Evolutionary conservation across 2,329 filamentous ascomycete species (phyloP).

Genomic region (Aspergillus persii): DNA sequence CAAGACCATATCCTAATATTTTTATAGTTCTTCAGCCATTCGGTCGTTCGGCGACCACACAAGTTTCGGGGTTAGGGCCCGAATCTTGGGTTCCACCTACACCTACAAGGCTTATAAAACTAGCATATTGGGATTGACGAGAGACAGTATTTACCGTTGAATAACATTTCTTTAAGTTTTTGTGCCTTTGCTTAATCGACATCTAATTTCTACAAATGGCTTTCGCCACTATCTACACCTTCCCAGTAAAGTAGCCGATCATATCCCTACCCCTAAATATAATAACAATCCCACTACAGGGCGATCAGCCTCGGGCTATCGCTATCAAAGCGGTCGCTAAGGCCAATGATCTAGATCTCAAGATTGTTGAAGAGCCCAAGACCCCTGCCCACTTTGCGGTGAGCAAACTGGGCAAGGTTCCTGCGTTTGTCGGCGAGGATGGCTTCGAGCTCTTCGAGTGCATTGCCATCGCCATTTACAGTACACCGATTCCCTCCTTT

Average conservation of each 20-base stretch:
- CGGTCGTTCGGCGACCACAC: not conserved
- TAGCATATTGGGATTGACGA: too few species aligned
- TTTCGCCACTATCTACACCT: slow-evolving; percentile 5
- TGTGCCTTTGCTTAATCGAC: not conserved
- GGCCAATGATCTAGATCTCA: slow-evolving; percentile 4
- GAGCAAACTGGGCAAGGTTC: slow-evolving; percentile 10
- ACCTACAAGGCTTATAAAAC: too few species aligned
- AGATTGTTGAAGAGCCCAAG: slow-evolving; percentile 7
- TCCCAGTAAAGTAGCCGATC: slow-evolving; percentile 1
- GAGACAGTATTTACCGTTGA: too few species aligned
- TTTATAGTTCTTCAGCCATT: too few species aligned
- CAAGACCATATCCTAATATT: too few species aligned
- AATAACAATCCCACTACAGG: slow-evolving; percentile 2
- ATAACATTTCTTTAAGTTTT: not conserved
- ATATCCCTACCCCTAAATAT: not conserved
- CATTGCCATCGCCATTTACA: slow-evolving; percentile 10
- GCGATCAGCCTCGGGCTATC: slow-evolving; percentile 6
- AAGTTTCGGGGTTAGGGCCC: slow-evolving; percentile 1
- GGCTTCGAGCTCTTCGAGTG: slow-evolving; percentile 8
- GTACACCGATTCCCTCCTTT: slow-evolving; percentile 3
- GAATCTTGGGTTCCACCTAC: slow-evolving; percentile 1
- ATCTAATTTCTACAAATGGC: not conserved
- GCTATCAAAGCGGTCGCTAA: slow-evolving; percentile 10
- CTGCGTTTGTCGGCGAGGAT: slow-evolving; percentile 10
- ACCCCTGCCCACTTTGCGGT: slow-evolving; percentile 5